Percentiles rank a stretch among this genome's conserved stretches.
Conservation (phyloP, 2,329 filamentous ascomycete genomes). For the Botrytis hyacinthi region DNA sequence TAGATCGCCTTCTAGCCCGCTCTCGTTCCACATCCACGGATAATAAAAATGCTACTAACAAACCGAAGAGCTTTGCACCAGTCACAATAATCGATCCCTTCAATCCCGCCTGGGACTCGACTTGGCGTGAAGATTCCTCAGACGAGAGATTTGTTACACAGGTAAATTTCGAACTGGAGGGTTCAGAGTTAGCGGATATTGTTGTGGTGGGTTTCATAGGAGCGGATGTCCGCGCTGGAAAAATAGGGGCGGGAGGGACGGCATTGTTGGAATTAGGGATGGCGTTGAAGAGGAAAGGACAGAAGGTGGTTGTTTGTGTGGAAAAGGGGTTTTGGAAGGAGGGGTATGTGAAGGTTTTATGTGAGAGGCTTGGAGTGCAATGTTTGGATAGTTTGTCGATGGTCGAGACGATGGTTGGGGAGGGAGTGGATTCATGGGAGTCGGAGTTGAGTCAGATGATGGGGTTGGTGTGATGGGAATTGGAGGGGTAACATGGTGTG, state of each 20-base stretch:
- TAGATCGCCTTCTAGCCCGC: conserved; percentile 67
- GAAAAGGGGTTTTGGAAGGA: conserved; percentile 52
- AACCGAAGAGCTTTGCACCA: conserved; percentile 31
- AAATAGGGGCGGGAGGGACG: conserved; percentile 58
- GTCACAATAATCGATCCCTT: conserved; percentile 58
- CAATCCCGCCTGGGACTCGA: conserved; percentile 54
- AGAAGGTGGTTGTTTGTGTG: conserved; percentile 80
- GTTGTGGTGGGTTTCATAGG: conserved; percentile 65
- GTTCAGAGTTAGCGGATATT: conserved; percentile 52
- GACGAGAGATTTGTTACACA: conserved; percentile 52
- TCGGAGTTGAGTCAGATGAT: not conserved
- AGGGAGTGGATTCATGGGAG: conserved; percentile 56
- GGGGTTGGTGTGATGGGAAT: conserved; percentile 61
- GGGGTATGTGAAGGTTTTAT: conserved; percentile 61
- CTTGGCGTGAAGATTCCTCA: conserved; percentile 50
- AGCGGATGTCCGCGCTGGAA: conserved; percentile 66
- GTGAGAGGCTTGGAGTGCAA: conserved; percentile 45
- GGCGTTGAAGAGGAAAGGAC: conserved; percentile 54
- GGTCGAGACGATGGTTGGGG: conserved; percentile 50
- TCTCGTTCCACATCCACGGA: conserved; percentile 86
- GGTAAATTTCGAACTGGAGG: conserved; percentile 60
- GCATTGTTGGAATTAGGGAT: conserved; percentile 51
- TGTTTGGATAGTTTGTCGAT: conserved; percentile 46
- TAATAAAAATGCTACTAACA: conserved; percentile 62
- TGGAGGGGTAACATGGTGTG: conserved; percentile 46